Conservation (phyloP, 148 eudicot genomes). For the Diospyros kaki region DNA sequence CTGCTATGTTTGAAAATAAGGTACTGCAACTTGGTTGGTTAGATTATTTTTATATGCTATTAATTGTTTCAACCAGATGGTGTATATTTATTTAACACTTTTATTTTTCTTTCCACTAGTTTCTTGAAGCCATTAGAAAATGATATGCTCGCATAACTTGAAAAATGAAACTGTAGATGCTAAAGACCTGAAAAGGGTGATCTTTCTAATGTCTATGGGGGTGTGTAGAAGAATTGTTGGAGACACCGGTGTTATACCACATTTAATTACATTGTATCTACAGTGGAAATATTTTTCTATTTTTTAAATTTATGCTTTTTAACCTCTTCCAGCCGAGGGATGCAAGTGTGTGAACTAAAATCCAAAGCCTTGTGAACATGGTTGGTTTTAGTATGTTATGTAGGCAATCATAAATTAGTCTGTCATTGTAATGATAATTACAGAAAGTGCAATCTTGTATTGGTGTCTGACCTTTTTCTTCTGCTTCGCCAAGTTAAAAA, state of each 20-base stretch:
- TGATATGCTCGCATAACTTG: background rate
- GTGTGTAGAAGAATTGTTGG: background rate
- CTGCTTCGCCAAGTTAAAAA: background rate
- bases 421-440: background rate
- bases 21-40: constrained; percentile 27
- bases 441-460: background rate
- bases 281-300: background rate
- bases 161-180: constrained; percentile 1
- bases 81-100: background rate
- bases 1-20: constrained; percentile 48
- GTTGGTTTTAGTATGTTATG: background rate
- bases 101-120: background rate
- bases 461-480: background rate
- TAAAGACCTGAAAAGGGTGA: background rate
- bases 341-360: background rate
- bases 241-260: background rate
- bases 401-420: background rate
- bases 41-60: background rate
- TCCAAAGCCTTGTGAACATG: background rate
- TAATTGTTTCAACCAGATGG: background rate
- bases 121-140: background rate
- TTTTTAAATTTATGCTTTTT: background rate
- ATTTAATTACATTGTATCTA: background rate
- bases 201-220: background rate
- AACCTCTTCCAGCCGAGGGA: background rate